Percentiles rank a stretch among this genome's conserved stretches.
These are phyloP conservation scores for Aspergillus amoenus DNA, from an alignment of 2,329 filamentous ascomycete genomes.

Conservation along the genomic window DNA sequence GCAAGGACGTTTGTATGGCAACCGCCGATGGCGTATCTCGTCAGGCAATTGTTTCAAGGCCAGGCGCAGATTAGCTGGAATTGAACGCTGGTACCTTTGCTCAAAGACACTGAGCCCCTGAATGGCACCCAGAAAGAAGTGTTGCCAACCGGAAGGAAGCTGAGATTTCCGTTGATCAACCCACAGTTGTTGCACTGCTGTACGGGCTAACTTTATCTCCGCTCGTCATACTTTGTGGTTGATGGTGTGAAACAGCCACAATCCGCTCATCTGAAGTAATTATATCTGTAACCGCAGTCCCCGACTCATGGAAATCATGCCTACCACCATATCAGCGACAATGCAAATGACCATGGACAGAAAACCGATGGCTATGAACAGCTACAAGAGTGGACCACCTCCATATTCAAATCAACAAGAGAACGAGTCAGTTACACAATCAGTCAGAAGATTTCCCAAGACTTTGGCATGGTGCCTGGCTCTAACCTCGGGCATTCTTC, in stretches of 20 bases:
- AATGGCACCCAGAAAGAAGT: no score
- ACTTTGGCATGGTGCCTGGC: conserved; percentile 19
- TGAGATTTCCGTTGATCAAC: no score
- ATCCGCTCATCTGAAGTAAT: neutral
- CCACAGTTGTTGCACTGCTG: no score
- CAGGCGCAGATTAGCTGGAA: no score
- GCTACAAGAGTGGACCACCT: neutral
- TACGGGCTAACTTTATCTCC: no score
- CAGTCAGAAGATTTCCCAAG: conserved; percentile 11
- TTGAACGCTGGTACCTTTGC: no score
- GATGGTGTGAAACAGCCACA: neutral
- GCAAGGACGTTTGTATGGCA: neutral
- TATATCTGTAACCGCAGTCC: neutral
- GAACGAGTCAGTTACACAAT: conserved; percentile 1
- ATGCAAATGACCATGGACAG: neutral
- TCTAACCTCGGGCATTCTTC: conserved; percentile 26
- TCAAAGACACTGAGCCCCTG: no score
- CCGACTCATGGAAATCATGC: neutral
- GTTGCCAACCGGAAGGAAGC: no score
- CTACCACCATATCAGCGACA: neutral
- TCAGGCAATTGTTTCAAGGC: no score
- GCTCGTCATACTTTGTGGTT: no score
- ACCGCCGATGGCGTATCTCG: no score
- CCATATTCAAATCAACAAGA: neutral
- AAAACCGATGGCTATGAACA: neutral